phyloP scores from a whole-genome alignment of 2,329 filamentous ascomycete species.

The Penicillium palitans region DNA sequence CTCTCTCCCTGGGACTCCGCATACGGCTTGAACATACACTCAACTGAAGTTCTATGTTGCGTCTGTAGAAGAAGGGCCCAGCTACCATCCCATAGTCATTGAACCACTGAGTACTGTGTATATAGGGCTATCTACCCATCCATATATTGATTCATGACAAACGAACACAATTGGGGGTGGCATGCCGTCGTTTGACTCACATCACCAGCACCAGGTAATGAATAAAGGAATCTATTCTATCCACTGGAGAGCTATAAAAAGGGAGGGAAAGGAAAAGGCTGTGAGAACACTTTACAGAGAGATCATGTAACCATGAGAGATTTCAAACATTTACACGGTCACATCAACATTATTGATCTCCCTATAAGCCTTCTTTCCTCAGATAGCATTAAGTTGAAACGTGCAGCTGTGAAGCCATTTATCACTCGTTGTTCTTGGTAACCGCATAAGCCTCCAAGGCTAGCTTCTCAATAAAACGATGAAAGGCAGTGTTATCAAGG shows the following conservation, averaged over 20 bases:
- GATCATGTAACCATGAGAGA: not conserved
- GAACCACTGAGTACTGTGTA: not conserved
- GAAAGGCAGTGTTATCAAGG: not conserved
- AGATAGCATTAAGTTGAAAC: not conserved
- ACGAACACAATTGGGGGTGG: not conserved
- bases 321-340: not conserved
- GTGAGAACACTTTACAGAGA: not conserved
- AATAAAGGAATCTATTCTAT: not conserved
- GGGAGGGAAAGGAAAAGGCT: not conserved
- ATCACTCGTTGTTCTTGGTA: not conserved
- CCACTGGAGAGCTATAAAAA: not conserved
- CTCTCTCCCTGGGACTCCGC: not conserved
- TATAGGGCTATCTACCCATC: too few relatives aligned
- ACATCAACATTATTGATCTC: not conserved
- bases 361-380: not conserved
- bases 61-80: not conserved
- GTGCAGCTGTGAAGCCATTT: not conserved
- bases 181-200: not conserved
- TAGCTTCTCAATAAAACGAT: not conserved
- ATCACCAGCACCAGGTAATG: not conserved
- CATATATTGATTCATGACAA: not conserved
- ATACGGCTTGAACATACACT: not conserved
- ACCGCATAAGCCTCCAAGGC: not conserved
- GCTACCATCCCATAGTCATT: not conserved
- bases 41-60: not conserved